Conservation (phyloP, 1,284 basidiomycete genomes). For the Sanghuangporus baumii region DNA sequence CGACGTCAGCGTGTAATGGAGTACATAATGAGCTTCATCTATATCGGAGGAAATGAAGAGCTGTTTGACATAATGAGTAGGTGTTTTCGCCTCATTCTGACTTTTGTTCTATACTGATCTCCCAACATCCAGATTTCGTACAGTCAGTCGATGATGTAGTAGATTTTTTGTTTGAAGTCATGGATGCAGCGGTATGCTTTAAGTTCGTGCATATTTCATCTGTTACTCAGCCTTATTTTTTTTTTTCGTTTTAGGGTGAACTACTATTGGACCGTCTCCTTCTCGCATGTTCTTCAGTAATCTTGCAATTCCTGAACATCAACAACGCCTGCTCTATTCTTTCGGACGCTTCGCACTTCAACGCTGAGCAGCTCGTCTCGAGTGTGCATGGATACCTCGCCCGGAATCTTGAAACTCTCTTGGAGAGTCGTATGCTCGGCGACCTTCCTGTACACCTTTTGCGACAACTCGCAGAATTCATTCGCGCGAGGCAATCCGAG, state of each 20-base stretch:
- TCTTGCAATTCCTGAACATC: conserved; percentile 67
- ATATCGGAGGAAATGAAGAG: conserved; percentile 68
- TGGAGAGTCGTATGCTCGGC: conserved; percentile 77
- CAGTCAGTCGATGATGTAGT: conserved; percentile 72
- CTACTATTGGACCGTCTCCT: conserved; percentile 83
- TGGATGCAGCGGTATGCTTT: conserved; percentile 71
- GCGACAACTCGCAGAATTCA: conserved; percentile 59
- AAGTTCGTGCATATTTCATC: not conserved
- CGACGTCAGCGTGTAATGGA: conserved; percentile 71
- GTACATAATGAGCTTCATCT: conserved; percentile 76
- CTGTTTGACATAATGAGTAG: conserved; percentile 72
- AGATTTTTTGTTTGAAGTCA: conserved; percentile 85
- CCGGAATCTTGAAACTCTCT: conserved; percentile 82
- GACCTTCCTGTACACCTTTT: conserved; percentile 69
- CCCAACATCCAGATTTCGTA: conserved; percentile 47
- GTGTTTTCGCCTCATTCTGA: conserved; percentile 23
- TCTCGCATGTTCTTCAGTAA: conserved; percentile 73
- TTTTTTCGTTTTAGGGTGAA: conserved; percentile 59
- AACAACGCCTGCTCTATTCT: conserved; percentile 82
- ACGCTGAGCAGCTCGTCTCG: conserved; percentile 65
- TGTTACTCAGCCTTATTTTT: not conserved
- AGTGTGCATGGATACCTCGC: conserved; percentile 80
- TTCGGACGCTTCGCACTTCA: conserved; percentile 76
- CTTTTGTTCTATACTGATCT: conserved; percentile 1
- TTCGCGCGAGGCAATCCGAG: conserved; percentile 57